A percentile compares a stretch with the other conserved stretches of the same genome.
Evolutionary conservation across 768 basidiomycete species (phyloP).

Genomic region (Serendipita sp.): DNA sequence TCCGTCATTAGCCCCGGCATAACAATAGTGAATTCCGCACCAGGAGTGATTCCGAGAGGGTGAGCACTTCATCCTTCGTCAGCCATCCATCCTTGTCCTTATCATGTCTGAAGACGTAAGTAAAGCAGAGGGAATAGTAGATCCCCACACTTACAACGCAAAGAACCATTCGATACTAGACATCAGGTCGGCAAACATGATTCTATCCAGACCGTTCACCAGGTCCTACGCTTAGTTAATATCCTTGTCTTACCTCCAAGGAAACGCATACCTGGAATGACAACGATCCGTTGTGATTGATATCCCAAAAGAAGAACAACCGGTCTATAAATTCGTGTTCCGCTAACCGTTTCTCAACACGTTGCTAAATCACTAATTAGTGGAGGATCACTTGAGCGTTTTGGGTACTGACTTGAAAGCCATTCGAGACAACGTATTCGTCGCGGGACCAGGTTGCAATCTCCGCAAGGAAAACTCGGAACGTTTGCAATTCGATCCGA

Average conservation of each 20-base stretch:
- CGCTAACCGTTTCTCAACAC: slow-evolving; percentile 75
- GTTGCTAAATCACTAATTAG: slow-evolving; percentile 36
- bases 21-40: slow-evolving; percentile 29
- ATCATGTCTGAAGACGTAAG: slow-evolving; percentile 36
- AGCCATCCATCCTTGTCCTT: slow-evolving; percentile 92
- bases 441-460: slow-evolving; percentile 91
- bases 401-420: slow-evolving; percentile 48
- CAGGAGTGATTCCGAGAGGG: slow-evolving; percentile 83
- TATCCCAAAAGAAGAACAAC: slow-evolving; percentile 92
- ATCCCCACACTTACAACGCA: slow-evolving; percentile 30
- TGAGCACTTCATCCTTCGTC: slow-evolving; percentile 92
- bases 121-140: neutral
- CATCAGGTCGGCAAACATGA: slow-evolving; percentile 96
- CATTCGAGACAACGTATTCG: slow-evolving; percentile 83
- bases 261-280: slow-evolving; percentile 60
- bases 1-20: slow-evolving; percentile 5
- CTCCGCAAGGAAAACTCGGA: slow-evolving; percentile 79
- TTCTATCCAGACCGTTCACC: slow-evolving; percentile 72
- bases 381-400: neutral
- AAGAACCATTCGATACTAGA: slow-evolving; percentile 99
- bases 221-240: slow-evolving; percentile 44
- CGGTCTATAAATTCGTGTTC: slow-evolving; percentile 94
- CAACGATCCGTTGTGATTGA: slow-evolving; percentile 58
- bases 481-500: slow-evolving; percentile 69
- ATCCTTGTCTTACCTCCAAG: neutral